Percentiles rank a stretch among this genome's conserved stretches.
These are phyloP conservation scores for Zymoseptoria tritici DNA, from an alignment of 2,329 filamentous ascomycete genomes.

Conservation along the genomic window DNA sequence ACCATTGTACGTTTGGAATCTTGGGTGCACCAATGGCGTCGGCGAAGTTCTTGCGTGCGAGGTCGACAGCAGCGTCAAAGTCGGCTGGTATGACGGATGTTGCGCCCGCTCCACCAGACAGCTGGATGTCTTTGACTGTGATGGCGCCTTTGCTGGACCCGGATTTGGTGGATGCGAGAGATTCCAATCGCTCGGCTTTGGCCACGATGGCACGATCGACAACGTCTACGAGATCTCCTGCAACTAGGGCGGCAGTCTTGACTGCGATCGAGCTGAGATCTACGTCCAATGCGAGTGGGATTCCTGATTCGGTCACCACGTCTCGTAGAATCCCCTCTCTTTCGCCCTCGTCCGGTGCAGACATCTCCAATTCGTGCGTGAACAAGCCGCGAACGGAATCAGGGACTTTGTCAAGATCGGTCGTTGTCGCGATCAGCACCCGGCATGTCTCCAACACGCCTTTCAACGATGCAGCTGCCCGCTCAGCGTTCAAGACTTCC, in stretches of 20 bases:
- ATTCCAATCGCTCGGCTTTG: conserved; percentile 65
- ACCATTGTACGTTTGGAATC: conserved; percentile 94
- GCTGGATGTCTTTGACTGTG: conserved; percentile 73
- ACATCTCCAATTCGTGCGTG: conserved; percentile 91
- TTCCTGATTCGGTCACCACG: conserved; percentile 66
- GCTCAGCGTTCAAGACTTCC: conserved; percentile 82
- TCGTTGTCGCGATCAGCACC: conserved; percentile 87
- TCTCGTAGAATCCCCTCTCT: conserved; percentile 77
- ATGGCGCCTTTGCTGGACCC: conserved; percentile 22
- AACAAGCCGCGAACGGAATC: conserved; percentile 86
- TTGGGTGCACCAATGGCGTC: conserved; percentile 96
- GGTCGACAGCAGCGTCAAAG: conserved; percentile 88
- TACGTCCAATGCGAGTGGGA: conserved; percentile 73
- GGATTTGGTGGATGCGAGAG: conserved; percentile 50
- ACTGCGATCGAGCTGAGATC: conserved; percentile 79
- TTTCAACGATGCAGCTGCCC: conserved; percentile 77
- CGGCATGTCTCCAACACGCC: conserved; percentile 73
- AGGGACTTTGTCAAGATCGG: conserved; percentile 88
- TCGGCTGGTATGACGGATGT: conserved; percentile 73
- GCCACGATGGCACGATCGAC: conserved; percentile 82
- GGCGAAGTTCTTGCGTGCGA: conserved; percentile 94
- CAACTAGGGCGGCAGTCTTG: conserved; percentile 91
- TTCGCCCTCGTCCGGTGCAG: conserved; percentile 84
- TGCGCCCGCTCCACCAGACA: conserved; percentile 75
- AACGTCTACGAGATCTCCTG: conserved; percentile 84